A percentile compares a stretch with the other conserved stretches of the same genome.
These are phyloP conservation scores for Chrysanthemum makinoi DNA, from an alignment of 129 eudicot genomes.

Conservation along the genomic window DNA sequence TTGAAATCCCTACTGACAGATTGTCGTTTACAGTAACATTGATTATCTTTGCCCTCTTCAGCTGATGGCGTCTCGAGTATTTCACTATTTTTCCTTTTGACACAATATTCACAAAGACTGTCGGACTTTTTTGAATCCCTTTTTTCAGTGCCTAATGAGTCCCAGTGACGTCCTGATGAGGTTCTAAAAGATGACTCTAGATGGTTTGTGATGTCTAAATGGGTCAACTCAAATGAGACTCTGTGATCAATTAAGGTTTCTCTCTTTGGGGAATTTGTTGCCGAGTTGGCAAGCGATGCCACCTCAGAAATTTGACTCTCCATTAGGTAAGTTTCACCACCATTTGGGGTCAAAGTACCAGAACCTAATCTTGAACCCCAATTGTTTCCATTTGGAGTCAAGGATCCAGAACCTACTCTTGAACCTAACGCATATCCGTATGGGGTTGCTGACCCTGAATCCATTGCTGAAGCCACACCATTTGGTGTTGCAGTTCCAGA, in stretches of 20 bases:
- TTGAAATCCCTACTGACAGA: slow-evolving; percentile 73
- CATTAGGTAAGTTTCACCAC: slow-evolving; percentile 42
- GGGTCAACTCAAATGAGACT: slow-evolving; percentile 75
- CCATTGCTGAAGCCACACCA: slow-evolving; percentile 27
- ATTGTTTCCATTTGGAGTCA: slow-evolving; percentile 62
- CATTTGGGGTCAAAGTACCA: slow-evolving; percentile 74
- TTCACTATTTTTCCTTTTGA: slow-evolving; percentile 28
- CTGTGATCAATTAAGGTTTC: slow-evolving; percentile 59
- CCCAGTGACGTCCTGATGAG: slow-evolving; percentile 23
- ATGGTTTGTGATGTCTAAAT: slow-evolving; percentile 48
- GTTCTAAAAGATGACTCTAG: slow-evolving; percentile 32
- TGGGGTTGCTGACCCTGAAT: slow-evolving; percentile 72
- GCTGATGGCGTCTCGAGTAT: slow-evolving; percentile 21
- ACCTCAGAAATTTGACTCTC: slow-evolving; percentile 68
- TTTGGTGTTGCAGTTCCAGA: slow-evolving; percentile 77
- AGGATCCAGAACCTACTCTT: slow-evolving; percentile 67
- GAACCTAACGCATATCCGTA: slow-evolving; percentile 54
- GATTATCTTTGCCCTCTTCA: slow-evolving; percentile 43
- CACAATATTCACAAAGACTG: slow-evolving; percentile 35
- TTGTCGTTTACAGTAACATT: slow-evolving; percentile 41
- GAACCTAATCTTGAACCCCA: slow-evolving; percentile 63
- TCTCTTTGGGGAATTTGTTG: slow-evolving; percentile 41
- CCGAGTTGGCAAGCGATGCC: slow-evolving; percentile 75
- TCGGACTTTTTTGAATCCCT: slow-evolving; percentile 19
- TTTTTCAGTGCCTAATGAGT: slow-evolving; percentile 24